Percentiles rank a stretch among this genome's conserved stretches.
These are phyloP conservation scores for Camellia granthamiana DNA, from an alignment of 148 eudicot genomes.

Conservation along the genomic window DNA sequence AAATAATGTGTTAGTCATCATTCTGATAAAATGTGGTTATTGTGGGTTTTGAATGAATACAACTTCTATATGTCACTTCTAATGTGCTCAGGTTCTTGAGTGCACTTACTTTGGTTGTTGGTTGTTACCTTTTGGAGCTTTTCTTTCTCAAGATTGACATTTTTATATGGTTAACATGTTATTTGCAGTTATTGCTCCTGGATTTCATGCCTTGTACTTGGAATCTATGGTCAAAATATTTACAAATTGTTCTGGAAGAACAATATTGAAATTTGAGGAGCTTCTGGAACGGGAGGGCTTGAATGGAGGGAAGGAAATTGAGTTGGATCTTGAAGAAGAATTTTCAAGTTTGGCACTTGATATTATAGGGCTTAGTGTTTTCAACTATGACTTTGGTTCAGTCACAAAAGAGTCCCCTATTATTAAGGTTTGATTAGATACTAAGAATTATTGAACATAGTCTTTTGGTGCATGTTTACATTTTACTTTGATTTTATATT, in stretches of 20 bases:
- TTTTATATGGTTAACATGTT: neutral
- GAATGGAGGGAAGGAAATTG: slow-evolving; percentile 43
- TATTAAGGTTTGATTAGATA: slow-evolving; percentile 61
- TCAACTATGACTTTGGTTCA: slow-evolving; percentile 95
- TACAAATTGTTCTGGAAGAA: slow-evolving; percentile 70
- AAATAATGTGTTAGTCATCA: neutral
- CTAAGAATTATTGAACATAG: neutral
- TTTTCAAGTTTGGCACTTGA: slow-evolving; percentile 97
- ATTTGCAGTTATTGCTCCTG: slow-evolving; percentile 93
- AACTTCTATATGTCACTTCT: neutral
- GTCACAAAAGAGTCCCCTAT: slow-evolving; percentile 95
- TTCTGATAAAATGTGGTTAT: neutral
- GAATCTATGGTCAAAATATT: slow-evolving; percentile 91
- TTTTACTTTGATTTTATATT: neutral
- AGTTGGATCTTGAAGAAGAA: slow-evolving; percentile 93
- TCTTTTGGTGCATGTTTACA: neutral
- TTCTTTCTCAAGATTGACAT: slow-evolving; percentile 2
- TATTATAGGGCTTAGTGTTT: slow-evolving; percentile 96
- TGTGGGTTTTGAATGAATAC: neutral
- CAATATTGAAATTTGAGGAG: slow-evolving; percentile 67
- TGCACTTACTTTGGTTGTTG: neutral
- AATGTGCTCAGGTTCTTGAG: neutral
- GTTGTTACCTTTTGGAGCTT: neutral
- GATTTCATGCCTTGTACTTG: slow-evolving; percentile 88
- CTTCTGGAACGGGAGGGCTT: slow-evolving; percentile 46